A percentile compares a stretch with the other conserved stretches of the same genome.
These are phyloP conservation scores for Paramecium octaurelia DNA, from an alignment of 73 alveolate genomes.

Conservation along the genomic window DNA sequence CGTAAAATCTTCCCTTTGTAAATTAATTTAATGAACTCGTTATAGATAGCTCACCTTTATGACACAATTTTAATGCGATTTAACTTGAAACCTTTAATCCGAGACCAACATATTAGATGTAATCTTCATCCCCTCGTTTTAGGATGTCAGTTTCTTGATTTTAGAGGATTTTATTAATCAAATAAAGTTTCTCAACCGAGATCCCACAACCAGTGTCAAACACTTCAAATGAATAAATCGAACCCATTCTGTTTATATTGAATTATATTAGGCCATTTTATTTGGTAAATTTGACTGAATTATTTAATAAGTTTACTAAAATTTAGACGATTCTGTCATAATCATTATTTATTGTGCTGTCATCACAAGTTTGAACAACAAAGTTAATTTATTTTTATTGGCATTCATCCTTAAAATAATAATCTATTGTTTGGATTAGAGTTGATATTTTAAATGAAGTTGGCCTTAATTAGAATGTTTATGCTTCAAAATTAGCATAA, in stretches of 20 bases:
- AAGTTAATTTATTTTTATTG: background rate
- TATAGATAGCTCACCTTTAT: background rate
- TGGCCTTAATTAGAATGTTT: background rate
- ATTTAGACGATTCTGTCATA: background rate
- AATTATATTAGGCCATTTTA: background rate
- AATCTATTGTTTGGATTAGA: background rate
- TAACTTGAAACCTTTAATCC: background rate
- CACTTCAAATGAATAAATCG: background rate
- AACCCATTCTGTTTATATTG: background rate
- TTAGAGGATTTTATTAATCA: background rate
- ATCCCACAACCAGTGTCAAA: constrained; percentile 38
- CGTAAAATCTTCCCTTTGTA: background rate
- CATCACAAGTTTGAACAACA: background rate
- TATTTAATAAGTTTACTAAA: constrained; percentile 17
- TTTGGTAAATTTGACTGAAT: constrained; percentile 23
- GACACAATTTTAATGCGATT: background rate
- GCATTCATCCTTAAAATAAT: background rate
- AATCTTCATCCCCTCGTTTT: constrained; percentile 3
- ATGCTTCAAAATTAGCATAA: constrained; percentile 47
- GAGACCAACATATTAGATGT: background rate
- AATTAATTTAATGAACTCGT: background rate
- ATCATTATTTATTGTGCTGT: background rate
- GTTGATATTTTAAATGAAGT: background rate
- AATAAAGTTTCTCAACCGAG: background rate
- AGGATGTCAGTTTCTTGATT: background rate